These are phyloP conservation scores for Tanacetum coccineum DNA, from an alignment of 129 eudicot species.

Conservation along the genomic window DNA sequence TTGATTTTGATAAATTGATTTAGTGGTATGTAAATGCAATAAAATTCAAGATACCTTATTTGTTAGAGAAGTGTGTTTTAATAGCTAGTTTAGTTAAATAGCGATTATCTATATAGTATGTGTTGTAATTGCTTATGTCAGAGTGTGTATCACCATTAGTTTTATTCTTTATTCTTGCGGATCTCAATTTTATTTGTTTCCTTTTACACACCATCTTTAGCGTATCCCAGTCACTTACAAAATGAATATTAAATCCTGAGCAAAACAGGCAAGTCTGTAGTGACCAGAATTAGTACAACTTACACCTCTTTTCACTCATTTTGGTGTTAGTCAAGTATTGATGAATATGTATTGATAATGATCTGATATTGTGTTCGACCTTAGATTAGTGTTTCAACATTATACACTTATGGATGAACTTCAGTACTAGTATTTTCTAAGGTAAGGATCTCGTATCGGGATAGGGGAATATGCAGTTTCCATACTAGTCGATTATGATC, in stretches of 20 bases:
- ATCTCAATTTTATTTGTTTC: neutral
- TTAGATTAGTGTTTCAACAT: neutral
- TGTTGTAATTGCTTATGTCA: neutral
- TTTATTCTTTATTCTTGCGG: neutral
- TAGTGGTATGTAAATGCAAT: no score
- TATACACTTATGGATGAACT: neutral
- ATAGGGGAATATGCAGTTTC: neutral
- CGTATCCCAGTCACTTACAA: neutral
- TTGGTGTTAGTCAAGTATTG: no score
- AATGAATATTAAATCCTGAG: neutral
- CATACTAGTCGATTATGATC: neutral
- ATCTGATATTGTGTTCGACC: neutral
- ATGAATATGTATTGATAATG: no score
- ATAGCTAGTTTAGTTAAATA: no score
- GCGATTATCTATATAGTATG: neutral
- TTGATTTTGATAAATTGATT: no score
- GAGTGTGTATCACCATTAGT: neutral
- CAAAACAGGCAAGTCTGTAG: neutral
- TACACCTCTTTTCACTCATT: no score
- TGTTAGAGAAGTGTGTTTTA: no score
- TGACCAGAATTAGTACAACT: neutral
- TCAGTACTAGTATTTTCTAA: neutral
- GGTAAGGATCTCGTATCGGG: neutral
- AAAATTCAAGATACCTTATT: no score
- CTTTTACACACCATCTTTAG: neutral